Evolutionary conservation across 768 basidiomycete genomes (phyloP), one percentile per base, ranked within the genome.

Genomic region (Lactarius psammicola): DNA sequence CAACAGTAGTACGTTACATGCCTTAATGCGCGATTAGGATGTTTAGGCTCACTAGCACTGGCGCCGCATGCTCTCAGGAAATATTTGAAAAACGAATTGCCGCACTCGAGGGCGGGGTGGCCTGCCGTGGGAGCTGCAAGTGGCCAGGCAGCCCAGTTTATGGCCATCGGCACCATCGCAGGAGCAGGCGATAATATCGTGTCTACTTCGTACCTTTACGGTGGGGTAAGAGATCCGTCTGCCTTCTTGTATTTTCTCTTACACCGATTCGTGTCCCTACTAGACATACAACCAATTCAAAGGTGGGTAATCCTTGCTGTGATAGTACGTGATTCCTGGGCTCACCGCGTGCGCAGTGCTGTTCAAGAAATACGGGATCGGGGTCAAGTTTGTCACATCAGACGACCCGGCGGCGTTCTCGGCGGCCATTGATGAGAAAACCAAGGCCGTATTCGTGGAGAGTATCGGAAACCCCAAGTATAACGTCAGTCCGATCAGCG

Each of bases 401-500:
- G 77, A 79, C 34, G 78, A 82, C 42, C 84, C 89, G 0, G 82
- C 79, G 46, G 84, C 78, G 0, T 89, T 90, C 71, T 83, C 77
- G 0, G 82, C 82, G 4, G 88, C 83, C 6, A 92, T 94, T 70
- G 89, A 93, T 69, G 84, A 85, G 13, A 86, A 86, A 44, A 94
- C 92, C 11, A 92, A 88, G 71, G 90, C 85, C 0, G 81, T 92
- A 57, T 90, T 81, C 73, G 80, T 92, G 11, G 91, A 92, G 77
- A 85, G 79, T 62, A 90, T 94, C 51, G 87, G 87, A n/a, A 93
- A 93, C 73, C 90, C 91, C 0, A 87, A 87, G 71, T 90, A 85
- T 72, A 79, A 81, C 61, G 80, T 94, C 61, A 79, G 80, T 20
- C 84, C 86, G 51, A 82, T 92, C 23, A 81, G 88, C 4, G 87